Base-by-base conservation (phyloP, 768 basidiomycete genomes). In the Porpolomopsis calyptriformis region DNA sequence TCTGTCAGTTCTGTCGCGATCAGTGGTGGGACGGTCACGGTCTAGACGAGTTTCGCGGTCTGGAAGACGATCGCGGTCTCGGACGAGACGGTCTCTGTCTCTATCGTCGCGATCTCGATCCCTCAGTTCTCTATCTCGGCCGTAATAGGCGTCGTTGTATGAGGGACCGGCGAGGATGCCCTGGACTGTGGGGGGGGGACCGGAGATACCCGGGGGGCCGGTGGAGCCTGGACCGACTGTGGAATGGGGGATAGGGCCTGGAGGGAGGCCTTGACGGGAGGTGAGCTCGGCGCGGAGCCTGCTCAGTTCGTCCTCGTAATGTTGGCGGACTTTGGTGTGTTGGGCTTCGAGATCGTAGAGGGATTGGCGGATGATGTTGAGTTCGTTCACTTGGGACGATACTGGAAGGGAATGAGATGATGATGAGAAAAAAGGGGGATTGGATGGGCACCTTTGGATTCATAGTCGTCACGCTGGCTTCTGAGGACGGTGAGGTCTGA, bases 341-440 rank as follows among this genome's bases (percentile, higher is more conserved):
- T 86, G 83, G 0, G 79, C 68, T 60, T 99, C 94, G 46, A 99
- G 80, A 53, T 97, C 91, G 58, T 92, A 93, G 9, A 97, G 72
- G 2, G 85, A 79, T 57, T 90, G 83, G 27, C 91, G 78, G 56
- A 99, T 91, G 58, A 83, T 79, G 53, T 84, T 86, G 45, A 97
- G 70, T 60, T 98, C 94, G 60, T 80, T 85, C 51, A 97, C 81
- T 64, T 98, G 94, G 22, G 72, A 71, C 4, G 76, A 73, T 40
- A 89, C 88, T 89, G 59, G 20, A 25, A 23, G 16, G 42, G 49
- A 33, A 33, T 44, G n/a, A 39, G 16, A 38, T 29, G 35, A 25
- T 27, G 2, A 23, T 10, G 7, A 14, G 20, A 40, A 14, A 25
- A 20, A 4, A 48, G 26, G 16, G 16, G 27, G 18, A 71, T 18